Evolutionary conservation across 805 yeast genomes (phyloP), one percentile per base, ranked within the genome.

Genomic region (Zygotorulaspora sp.): DNA sequence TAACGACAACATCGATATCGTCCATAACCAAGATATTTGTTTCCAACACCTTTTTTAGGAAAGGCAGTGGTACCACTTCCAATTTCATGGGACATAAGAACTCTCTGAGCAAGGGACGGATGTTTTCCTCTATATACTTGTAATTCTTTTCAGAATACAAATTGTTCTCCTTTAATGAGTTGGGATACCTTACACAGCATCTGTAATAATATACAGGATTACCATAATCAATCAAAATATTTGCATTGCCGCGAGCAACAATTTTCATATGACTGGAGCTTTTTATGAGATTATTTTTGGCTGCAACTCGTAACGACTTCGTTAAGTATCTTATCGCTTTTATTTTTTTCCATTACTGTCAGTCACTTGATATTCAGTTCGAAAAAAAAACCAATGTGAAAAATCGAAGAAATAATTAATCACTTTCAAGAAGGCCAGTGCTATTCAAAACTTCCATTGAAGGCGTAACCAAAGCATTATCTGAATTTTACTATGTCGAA

Each of bases 181-280:
- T 30, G 2, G 31, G 16, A 29, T 37, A 47, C 21, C 58, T 42
- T 17, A 53, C 48, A 32, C 59, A 53, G 20, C 53, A 44, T n/a
- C 65, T 39, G 20, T 49, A 55, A 2, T 57, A 25, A 27, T 32
- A 40, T 2, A 11, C 11, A 2, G 40, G 30, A 35, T 46, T 52
- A 2, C 45, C 50, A 19, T 28, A 38, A 13, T 43, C 47, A 27
- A 57, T 33, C 11, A 58, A 16, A 1, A 55, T 36, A 30, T 58
- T 58, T 3, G 62, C 62, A 31, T 51, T 55, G 3, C 63, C 62
- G 32, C 44, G 43, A 13, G 48, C 55, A 14, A 47, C 39, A 2
- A 52, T 40, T 41, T 33, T 35, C 53, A 52, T 50, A 13, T 22
- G 8, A 26, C 17, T 26, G 4, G 4, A 26, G 4, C 9, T 10